A percentile compares a stretch with the other conserved stretches of the same genome.
phyloP scores from a whole-genome alignment of 345 rosid species.

The Linum usitatissimum region DNA sequence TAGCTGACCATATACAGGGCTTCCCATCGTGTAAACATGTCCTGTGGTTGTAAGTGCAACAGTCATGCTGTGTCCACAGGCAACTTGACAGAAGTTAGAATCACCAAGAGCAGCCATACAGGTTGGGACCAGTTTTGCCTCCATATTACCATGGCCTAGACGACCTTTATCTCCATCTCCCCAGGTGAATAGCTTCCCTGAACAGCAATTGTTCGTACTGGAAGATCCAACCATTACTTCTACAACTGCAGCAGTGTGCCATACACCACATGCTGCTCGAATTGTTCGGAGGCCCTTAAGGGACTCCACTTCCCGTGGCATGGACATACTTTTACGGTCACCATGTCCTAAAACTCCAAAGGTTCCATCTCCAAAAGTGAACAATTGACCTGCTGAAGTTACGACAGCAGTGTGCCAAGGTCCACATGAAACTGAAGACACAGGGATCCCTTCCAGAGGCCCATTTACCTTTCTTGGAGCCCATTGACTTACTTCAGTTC shows the following conservation, averaged over 20 bases:
- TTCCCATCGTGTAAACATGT: slow-evolving; percentile 47
- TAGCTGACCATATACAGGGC: slow-evolving; percentile 33
- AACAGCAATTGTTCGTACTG: slow-evolving; percentile 17
- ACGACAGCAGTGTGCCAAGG: slow-evolving; percentile 68
- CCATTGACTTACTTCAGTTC: slow-evolving; percentile 35
- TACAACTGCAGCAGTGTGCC: slow-evolving; percentile 76
- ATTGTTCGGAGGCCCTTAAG: slow-evolving; percentile 49
- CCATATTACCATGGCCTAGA: slow-evolving; percentile 54
- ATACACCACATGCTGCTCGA: slow-evolving; percentile 58
- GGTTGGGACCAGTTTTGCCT: slow-evolving; percentile 38
- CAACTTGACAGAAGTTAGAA: slow-evolving; percentile 44
- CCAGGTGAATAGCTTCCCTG: slow-evolving; percentile 56
- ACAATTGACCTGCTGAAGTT: slow-evolving; percentile 55
- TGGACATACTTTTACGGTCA: slow-evolving; percentile 34
- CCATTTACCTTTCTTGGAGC: slow-evolving; percentile 44
- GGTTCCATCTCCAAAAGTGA: slow-evolving; percentile 77
- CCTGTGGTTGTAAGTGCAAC: slow-evolving; percentile 40
- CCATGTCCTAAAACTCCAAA: slow-evolving; percentile 77
- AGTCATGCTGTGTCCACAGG: slow-evolving; percentile 53
- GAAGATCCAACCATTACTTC: slow-evolving; percentile 26
- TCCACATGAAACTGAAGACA: slow-evolving; percentile 60
- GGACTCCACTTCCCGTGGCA: slow-evolving; percentile 59
- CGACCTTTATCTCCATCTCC: slow-evolving; percentile 53
- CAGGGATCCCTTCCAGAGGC: slow-evolving; percentile 47
- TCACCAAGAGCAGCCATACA: slow-evolving; percentile 33